Evolutionary conservation across 352 stramenopile genomes (phyloP).

Genomic region (Phytophthora sojae): DNA sequence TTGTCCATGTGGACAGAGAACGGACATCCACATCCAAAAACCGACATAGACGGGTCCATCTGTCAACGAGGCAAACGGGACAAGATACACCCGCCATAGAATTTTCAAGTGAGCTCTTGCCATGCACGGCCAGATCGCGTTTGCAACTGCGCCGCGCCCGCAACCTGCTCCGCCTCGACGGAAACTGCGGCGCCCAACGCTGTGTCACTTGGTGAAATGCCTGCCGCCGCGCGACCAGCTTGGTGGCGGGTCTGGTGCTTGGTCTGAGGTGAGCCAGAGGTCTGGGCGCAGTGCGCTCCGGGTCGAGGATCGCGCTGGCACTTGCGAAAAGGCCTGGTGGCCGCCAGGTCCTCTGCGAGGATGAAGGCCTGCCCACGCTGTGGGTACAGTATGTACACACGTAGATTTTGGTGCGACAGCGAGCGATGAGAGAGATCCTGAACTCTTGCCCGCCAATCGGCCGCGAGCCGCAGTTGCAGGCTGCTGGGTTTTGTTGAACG

Average conservation of each 20-base stretch:
- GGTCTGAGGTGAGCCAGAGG: too few species aligned
- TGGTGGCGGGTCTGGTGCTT: too few species aligned
- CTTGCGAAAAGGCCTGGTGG: conserved; percentile 5
- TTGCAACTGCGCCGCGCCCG: conserved; percentile 4
- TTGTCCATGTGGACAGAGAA: conserved; percentile 21
- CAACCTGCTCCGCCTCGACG: conserved; percentile 10
- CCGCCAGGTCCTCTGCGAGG: not conserved
- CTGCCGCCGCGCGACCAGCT: not conserved
- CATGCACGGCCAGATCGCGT: not conserved
- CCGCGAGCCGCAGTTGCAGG: not conserved
- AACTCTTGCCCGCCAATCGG: not conserved
- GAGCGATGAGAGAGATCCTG: not conserved
- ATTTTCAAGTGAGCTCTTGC: conserved; percentile 9
- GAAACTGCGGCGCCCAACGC: conserved; percentile 13
- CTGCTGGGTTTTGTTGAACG: not conserved
- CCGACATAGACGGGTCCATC: conserved; percentile 1
- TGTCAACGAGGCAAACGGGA: not conserved
- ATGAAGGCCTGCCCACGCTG: too few species aligned
- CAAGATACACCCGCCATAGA: not conserved
- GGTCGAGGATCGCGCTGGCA: not conserved
- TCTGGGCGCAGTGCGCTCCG: too few species aligned
- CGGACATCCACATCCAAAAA: conserved; percentile 13
- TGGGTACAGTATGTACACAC: too few species aligned
- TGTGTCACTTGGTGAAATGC: conserved; percentile 11
- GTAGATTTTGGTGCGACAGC: not conserved